These are phyloP conservation scores for Rossbeevera mucosa DNA, from an alignment of 768 basidiomycete species.

Conservation along the genomic window DNA sequence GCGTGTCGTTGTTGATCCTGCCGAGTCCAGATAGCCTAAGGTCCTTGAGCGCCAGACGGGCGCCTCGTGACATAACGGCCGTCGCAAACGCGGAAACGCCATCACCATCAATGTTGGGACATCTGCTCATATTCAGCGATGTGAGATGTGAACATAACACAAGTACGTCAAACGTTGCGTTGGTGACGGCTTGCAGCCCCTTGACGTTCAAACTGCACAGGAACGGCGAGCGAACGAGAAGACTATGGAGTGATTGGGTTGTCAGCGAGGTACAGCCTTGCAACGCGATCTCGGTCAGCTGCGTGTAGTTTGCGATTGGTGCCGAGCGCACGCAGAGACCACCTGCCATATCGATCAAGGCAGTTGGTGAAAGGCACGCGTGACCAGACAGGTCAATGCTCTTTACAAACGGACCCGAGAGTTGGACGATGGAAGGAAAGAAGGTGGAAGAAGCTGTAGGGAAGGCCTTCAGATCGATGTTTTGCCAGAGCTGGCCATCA, in stretches of 20 bases:
- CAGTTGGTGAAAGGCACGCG: conserved; percentile 42
- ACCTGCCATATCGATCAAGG: conserved; percentile 50
- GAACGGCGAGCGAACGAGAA: conserved; percentile 61
- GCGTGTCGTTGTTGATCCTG: conserved; percentile 52
- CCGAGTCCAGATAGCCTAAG: conserved; percentile 67
- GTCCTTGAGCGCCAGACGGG: conserved; percentile 52
- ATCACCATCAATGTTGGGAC: conserved; percentile 58
- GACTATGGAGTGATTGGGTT: conserved; percentile 61
- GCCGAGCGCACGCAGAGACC: conserved; percentile 45
- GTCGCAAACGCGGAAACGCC: conserved; percentile 51
- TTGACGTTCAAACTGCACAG: conserved; percentile 59
- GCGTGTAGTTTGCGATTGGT: conserved; percentile 44
- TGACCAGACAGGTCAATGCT: conserved; percentile 63
- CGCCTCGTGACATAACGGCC: conserved; percentile 42
- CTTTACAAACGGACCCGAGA: conserved; percentile 62
- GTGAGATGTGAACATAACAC: conserved; percentile 52
- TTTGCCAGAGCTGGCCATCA: conserved; percentile 84
- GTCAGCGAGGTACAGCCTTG: conserved; percentile 67
- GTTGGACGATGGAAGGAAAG: conserved; percentile 48
- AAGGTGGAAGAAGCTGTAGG: conserved; percentile 49
- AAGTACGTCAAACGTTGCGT: conserved; percentile 69
- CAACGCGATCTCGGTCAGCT: conserved; percentile 66
- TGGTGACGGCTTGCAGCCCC: conserved; percentile 65
- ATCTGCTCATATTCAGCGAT: conserved; percentile 67
- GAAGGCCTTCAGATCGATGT: conserved; percentile 60